Percentiles rank a stretch among this genome's conserved stretches.
Conservation (phyloP, 1,139 yeast genomes). For the Hemisphaericaspora lyxosophila region DNA sequence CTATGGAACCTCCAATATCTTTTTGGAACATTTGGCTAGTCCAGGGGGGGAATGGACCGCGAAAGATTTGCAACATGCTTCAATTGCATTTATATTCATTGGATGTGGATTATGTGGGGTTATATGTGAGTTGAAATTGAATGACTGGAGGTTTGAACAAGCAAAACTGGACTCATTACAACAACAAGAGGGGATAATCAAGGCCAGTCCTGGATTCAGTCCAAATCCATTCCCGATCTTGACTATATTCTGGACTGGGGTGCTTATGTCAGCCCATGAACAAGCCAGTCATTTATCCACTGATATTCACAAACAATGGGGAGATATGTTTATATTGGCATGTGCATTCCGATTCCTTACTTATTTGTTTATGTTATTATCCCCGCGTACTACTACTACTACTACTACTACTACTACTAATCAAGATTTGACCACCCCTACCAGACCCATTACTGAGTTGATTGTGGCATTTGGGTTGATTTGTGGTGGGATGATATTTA, state of each 20-base stretch:
- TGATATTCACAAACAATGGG: conserved; percentile 88
- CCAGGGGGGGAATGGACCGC: conserved; percentile 88
- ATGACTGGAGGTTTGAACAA: conserved; percentile 46
- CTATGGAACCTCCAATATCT: conserved; percentile 85
- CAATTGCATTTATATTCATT: conserved; percentile 90
- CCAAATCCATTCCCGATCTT: conserved; percentile 93
- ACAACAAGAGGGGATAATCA: conserved; percentile 12
- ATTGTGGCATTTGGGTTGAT: conserved; percentile 73
- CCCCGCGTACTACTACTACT: conserved; percentile 24
- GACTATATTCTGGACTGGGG: conserved; percentile 94
- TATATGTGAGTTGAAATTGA: conserved; percentile 63
- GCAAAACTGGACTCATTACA: conserved; percentile 19
- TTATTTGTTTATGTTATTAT: conserved; percentile 55
- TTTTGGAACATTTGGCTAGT: conserved; percentile 74
- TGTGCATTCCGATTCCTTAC: conserved; percentile 75
- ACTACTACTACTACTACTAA: too few species aligned
- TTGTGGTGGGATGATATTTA: conserved; percentile 87
- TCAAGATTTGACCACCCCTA: conserved; percentile 41
- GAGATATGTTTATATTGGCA: conserved; percentile 72
- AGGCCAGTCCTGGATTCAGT: conserved; percentile 70
- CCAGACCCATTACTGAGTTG: conserved; percentile 78
- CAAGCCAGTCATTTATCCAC: conserved; percentile 82
- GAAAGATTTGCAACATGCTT: conserved; percentile 90
- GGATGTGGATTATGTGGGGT: conserved; percentile 94
- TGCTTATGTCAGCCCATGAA: conserved; percentile 91